These are phyloP conservation scores for Malbranchea zuffiana DNA, from an alignment of 2,329 filamentous ascomycete genomes.

Conservation along the genomic window DNA sequence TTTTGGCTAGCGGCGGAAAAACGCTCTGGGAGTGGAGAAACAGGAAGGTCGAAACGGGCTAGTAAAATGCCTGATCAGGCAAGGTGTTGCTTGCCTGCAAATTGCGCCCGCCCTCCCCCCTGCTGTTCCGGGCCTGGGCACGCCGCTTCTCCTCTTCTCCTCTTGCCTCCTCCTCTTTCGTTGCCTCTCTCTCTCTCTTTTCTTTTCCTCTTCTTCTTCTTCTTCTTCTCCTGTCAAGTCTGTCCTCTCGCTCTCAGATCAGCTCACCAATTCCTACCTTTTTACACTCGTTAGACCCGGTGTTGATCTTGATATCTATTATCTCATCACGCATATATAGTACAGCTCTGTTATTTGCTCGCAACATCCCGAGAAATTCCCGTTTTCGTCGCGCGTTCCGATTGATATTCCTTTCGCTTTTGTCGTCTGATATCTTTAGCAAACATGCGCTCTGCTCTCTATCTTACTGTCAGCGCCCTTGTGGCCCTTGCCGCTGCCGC, in stretches of 20 bases:
- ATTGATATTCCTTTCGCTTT: not conserved
- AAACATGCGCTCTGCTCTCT: slow-evolving; percentile 37
- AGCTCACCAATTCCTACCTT: not conserved
- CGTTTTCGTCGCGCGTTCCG: no score
- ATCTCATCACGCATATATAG: no score
- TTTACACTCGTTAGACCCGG: not conserved
- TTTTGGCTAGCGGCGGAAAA: not conserved
- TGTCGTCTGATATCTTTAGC: not conserved
- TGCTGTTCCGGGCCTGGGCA: not conserved
- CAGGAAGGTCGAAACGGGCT: no score
- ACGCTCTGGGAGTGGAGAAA: no score
- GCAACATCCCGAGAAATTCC: no score
- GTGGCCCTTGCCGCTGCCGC: slow-evolving; percentile 34
- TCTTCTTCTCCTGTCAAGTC: not conserved
- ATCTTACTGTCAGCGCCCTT: slow-evolving; percentile 35
- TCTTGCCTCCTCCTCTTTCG: slow-evolving; percentile 10
- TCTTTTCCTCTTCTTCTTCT: slow-evolving; percentile 1
- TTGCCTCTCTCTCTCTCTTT: slow-evolving; percentile 7
- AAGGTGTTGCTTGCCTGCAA: no score
- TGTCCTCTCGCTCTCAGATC: not conserved
- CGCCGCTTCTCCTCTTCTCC: slow-evolving; percentile 12
- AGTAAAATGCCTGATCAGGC: no score
- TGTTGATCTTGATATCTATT: not conserved
- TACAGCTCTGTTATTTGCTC: no score
- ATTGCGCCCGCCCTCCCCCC: not conserved